Base-by-base conservation (phyloP, 75 land plant genomes). In the Cryptomeria japonica region DNA sequence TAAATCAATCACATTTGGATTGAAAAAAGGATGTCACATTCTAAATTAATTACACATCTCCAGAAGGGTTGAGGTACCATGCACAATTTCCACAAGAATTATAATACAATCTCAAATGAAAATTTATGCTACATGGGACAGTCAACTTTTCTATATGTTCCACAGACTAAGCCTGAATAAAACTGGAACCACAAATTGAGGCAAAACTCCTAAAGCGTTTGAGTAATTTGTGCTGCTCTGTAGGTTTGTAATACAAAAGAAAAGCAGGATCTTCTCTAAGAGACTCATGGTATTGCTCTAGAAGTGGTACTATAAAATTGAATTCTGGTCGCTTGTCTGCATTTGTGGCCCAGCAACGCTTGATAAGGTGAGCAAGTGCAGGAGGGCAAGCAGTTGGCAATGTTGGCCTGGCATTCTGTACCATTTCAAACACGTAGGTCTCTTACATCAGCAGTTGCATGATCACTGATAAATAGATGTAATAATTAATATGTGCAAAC, bases 381-480 rank as follows among this genome's bases (percentile, higher is more conserved):
- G n/a, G 4, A 25, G 97, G 96, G 76, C 95, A 96, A 37, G 87
- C 36, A 38, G 90, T 41, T 18, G 95, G 95, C 86, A 96, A 55
- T 22, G 91, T 89, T 84, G 97, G 97, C 89, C 97, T 87, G 14
- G 96, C 95, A 86, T 96, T 94, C 96, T 96, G 92, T 90, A 88
- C 38, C 64, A 75, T 75, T 75, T 75, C 77, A 34, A 75, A 31
- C 72, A 70, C 28, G 25, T 68, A 25, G n/a, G 31, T 68, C 31
- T 68, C 25, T 4, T 22, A 68, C 72, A 72, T 72, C 76, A 72
- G 76, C 34, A 72, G 36, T 32, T 34, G 14, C 34, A 75, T 75
- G 77, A 32, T 75, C 38, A 34, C 34, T 34, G 77, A 75, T 75
- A 25, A 64, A 64, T 25, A 75, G 3, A 12, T 12, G 37, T 15